A percentile compares a stretch with the other conserved stretches of the same genome.
phyloP scores from a whole-genome alignment of 1,139 yeast genomes.

The Diutina neorugosa region DNA sequence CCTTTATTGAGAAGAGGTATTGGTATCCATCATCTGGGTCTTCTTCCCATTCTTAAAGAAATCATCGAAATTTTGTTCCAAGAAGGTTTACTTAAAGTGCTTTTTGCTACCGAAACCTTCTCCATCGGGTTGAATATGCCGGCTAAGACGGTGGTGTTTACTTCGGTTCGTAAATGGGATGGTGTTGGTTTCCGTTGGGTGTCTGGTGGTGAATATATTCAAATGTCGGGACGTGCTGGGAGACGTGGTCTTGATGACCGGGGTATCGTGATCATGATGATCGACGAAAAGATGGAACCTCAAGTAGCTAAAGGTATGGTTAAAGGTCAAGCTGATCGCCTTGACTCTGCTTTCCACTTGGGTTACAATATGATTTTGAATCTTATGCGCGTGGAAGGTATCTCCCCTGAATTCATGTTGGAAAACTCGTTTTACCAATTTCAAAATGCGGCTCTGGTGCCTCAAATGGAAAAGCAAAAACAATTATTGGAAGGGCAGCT shows the following conservation, averaged over 20 bases:
- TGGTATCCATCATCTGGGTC: constrained; percentile 97
- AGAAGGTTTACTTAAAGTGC: constrained; percentile 86
- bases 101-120: constrained; percentile 96
- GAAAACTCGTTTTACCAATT: constrained; percentile 91
- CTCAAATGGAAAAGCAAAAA: constrained; percentile 60
- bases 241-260: constrained; percentile 98
- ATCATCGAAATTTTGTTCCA: constrained; percentile 94
- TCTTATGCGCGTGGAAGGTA: constrained; percentile 92
- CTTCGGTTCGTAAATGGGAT: constrained; percentile 97
- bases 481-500: constrained; percentile 38
- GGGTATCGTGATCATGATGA: constrained; percentile 98
- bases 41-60: constrained; percentile 89
- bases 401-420: constrained; percentile 95
- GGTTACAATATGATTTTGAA: constrained; percentile 97
- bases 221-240: constrained; percentile 99
- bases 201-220: constrained; percentile 97
- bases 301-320: constrained; percentile 99
- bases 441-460: constrained; percentile 86
- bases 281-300: constrained; percentile 98
- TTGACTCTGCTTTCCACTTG: constrained; percentile 92
- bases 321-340: constrained; percentile 92
- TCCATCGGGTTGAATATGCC: constrained; percentile 98
- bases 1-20: constrained; percentile 89
- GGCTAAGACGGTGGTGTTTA: constrained; percentile 95
- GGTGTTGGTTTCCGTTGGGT: constrained; percentile 97